These are phyloP conservation scores for Fusarium sp. DNA, from an alignment of 2,329 filamentous ascomycete species.

Conservation along the genomic window DNA sequence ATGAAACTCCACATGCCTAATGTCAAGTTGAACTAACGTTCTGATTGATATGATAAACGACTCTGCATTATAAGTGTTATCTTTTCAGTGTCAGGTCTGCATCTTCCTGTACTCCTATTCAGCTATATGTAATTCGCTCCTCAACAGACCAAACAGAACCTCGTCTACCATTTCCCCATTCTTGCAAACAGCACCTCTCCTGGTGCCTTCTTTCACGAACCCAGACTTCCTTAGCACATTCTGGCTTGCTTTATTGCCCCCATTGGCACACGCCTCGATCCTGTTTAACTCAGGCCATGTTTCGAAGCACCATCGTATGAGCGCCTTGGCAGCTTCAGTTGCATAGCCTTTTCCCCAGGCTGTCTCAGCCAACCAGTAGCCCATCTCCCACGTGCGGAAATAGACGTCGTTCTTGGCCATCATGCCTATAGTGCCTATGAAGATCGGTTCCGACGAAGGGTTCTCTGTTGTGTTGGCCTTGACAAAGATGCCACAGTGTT, in stretches of 20 bases:
- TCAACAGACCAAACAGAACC: slow-evolving; percentile 49
- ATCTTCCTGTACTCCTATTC: not conserved
- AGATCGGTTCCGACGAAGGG: slow-evolving; percentile 34
- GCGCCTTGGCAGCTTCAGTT: slow-evolving; percentile 50
- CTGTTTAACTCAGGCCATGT: slow-evolving; percentile 51
- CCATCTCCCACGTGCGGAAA: slow-evolving; percentile 55
- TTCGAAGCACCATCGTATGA: slow-evolving; percentile 55
- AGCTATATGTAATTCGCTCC: slow-evolving; percentile 43
- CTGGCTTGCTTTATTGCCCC: slow-evolving; percentile 52
- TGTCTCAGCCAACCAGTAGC: slow-evolving; percentile 56
- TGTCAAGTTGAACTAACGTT: not conserved
- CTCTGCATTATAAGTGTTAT: not conserved
- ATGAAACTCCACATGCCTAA: not conserved
- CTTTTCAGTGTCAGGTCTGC: not conserved
- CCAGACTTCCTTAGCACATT: slow-evolving; percentile 54
- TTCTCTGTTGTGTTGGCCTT: slow-evolving; percentile 42
- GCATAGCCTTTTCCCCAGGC: slow-evolving; percentile 58
- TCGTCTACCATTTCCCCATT: slow-evolving; percentile 50
- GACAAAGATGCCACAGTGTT: slow-evolving; percentile 48
- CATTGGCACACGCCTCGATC: slow-evolving; percentile 51
- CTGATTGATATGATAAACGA: not conserved
- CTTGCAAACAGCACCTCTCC: slow-evolving; percentile 54
- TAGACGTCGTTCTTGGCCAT: slow-evolving; percentile 49
- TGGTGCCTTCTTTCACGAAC: slow-evolving; percentile 54
- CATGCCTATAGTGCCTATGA: slow-evolving; percentile 54